A percentile compares a stretch with the other conserved stretches of the same genome.
These are phyloP conservation scores for Suillus hirtellus DNA, from an alignment of 768 basidiomycete species.

Conservation along the genomic window DNA sequence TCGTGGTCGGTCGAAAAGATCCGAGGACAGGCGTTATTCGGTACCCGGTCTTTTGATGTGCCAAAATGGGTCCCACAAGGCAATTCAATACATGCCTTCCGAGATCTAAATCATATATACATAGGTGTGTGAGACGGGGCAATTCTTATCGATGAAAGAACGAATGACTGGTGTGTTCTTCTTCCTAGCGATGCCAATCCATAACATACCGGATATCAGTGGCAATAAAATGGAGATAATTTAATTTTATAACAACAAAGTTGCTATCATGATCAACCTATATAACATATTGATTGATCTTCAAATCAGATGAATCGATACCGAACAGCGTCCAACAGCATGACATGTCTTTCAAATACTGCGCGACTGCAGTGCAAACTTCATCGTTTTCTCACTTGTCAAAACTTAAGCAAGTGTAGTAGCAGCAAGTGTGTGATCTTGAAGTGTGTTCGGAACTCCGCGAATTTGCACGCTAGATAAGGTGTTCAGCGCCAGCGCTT, in stretches of 20 bases:
- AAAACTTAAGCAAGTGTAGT: no score
- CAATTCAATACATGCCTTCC: no score
- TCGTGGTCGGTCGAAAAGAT: constrained; percentile 27
- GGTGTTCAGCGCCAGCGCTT: background rate
- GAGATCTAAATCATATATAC: no score
- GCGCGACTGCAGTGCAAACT: background rate
- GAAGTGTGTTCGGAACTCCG: background rate
- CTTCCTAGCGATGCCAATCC: background rate
- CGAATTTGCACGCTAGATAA: background rate
- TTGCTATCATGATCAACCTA: background rate
- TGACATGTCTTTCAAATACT: no score
- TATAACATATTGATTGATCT: background rate
- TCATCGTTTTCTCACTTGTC: background rate
- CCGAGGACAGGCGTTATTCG: background rate
- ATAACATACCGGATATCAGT: no score
- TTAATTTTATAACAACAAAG: background rate
- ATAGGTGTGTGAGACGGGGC: background rate
- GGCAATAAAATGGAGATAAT: no score
- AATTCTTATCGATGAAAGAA: background rate
- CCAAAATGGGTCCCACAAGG: background rate
- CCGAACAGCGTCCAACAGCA: background rate
- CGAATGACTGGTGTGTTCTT: background rate
- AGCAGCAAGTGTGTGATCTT: no score
- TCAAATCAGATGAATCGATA: background rate
- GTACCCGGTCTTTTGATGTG: background rate